Evolutionary conservation across 2,329 filamentous ascomycete species (phyloP).

Genomic region (Ophiostoma novo-ulmi): DNA sequence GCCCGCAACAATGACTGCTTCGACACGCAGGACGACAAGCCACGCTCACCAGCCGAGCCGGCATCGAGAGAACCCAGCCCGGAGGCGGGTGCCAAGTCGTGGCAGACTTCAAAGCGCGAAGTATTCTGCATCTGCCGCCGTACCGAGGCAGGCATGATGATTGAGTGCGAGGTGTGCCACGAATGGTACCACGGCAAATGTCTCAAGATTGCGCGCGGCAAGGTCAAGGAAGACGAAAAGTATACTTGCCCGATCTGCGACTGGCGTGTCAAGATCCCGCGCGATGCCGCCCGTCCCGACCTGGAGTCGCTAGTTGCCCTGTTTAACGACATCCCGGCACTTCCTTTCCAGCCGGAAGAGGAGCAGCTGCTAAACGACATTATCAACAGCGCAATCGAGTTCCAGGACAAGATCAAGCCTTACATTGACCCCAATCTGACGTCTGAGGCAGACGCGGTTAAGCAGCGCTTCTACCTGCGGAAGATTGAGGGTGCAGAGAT

Average conservation of each 20-base stretch:
- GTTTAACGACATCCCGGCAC: slow-evolving; percentile 70
- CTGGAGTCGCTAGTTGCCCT: slow-evolving; percentile 81
- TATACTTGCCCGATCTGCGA: slow-evolving; percentile 98
- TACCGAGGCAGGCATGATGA: slow-evolving; percentile 97
- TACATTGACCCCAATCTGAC: slow-evolving; percentile 78
- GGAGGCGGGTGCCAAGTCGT: slow-evolving; percentile 48
- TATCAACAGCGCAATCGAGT: slow-evolving; percentile 75
- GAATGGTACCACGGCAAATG: slow-evolving; percentile 99
- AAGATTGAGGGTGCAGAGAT: slow-evolving; percentile 98
- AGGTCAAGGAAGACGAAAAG: slow-evolving; percentile 97
- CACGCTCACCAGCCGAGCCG: slow-evolving; percentile 84
- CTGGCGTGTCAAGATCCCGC: slow-evolving; percentile 92
- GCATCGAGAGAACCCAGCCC: slow-evolving; percentile 73
- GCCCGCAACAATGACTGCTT: slow-evolving; percentile 89
- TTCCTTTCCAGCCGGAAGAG: slow-evolving; percentile 95
- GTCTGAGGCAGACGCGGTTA: slow-evolving; percentile 72
- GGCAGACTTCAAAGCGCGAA: slow-evolving; percentile 62
- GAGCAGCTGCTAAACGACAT: slow-evolving; percentile 82
- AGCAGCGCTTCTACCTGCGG: slow-evolving; percentile 88
- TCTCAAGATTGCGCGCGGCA: slow-evolving; percentile 92
- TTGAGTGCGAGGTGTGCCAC: slow-evolving; percentile 95
- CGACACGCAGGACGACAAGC: slow-evolving; percentile 76
- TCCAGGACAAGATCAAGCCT: slow-evolving; percentile 73
- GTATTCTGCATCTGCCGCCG: slow-evolving; percentile 96
- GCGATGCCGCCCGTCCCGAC: slow-evolving; percentile 91